These are phyloP conservation scores for Akanthomyces lecanii DNA, from an alignment of 2,329 filamentous ascomycete genomes.

Conservation along the genomic window DNA sequence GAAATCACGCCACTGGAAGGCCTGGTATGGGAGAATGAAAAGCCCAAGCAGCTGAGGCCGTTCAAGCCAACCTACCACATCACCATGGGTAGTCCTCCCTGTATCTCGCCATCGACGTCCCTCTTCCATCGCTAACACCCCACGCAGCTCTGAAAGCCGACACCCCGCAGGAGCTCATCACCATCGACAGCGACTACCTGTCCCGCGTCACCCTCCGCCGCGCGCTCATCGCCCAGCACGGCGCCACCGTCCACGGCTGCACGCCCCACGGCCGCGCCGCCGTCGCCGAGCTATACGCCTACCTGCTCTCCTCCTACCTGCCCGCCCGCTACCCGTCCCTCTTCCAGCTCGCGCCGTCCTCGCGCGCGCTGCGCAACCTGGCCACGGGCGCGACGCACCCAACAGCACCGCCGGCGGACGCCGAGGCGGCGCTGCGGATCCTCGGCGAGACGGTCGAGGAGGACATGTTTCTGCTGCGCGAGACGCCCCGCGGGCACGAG, in stretches of 20 bases:
- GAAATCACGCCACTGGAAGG: slow-evolving; percentile 1
- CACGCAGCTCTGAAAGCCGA: slow-evolving; percentile 36
- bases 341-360: slow-evolving; percentile 36
- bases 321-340: slow-evolving; percentile 46
- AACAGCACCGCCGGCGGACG: slow-evolving; percentile 20
- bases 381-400: background rate
- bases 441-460: slow-evolving; percentile 52
- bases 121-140: too few relatives aligned
- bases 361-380: slow-evolving; percentile 33
- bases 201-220: slow-evolving; percentile 39
- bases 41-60: slow-evolving; percentile 20
- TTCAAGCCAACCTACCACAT: slow-evolving; percentile 52
- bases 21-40: slow-evolving; percentile 3
- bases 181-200: slow-evolving; percentile 49
- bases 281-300: slow-evolving; percentile 46
- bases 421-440: slow-evolving; percentile 33
- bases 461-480: slow-evolving; percentile 48
- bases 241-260: slow-evolving; percentile 39
- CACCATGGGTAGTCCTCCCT: slow-evolving; percentile 43
- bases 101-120: too few relatives aligned
- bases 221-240: slow-evolving; percentile 35
- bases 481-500: slow-evolving; percentile 39
- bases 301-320: slow-evolving; percentile 44
- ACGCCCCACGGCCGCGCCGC: slow-evolving; percentile 36
- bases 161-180: slow-evolving; percentile 46